These are phyloP conservation scores for Candida loeiensis DNA, from an alignment of 805 yeast species.

Conservation along the genomic window DNA sequence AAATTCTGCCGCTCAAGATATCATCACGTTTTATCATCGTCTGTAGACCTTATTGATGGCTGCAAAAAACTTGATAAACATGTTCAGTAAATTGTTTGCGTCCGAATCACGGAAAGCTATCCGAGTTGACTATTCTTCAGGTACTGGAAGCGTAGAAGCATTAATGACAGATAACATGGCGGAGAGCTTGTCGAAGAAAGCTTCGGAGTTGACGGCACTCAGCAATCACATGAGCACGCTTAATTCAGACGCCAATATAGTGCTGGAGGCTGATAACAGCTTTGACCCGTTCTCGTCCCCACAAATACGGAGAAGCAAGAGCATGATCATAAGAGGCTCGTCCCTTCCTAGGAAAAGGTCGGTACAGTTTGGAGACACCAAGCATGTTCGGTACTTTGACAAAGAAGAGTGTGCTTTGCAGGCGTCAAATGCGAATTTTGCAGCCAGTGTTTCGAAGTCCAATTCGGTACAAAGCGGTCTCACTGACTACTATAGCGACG, in stretches of 20 bases:
- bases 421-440: not conserved
- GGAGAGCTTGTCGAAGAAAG: too few relatives aligned
- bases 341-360: conserved; percentile 3
- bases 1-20: too few relatives aligned
- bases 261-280: conserved; percentile 6
- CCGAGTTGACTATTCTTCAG: not conserved
- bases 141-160: not conserved
- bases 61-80: conserved; percentile 1
- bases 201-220: not conserved
- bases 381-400: not conserved
- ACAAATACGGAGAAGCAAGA: conserved; percentile 9
- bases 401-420: not conserved
- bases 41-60: too few relatives aligned
- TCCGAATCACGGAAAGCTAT: not conserved
- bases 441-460: too few relatives aligned
- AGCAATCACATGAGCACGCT: not conserved
- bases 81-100: conserved; percentile 3
- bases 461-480: too few relatives aligned
- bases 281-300: conserved; percentile 14
- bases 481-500: too few relatives aligned
- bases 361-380: conserved; percentile 5
- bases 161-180: too few relatives aligned
- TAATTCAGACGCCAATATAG: not conserved
- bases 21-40: too few relatives aligned
- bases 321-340: conserved; percentile 6